Conservation (phyloP, 208 protist species). For the Trypanosoma boissoni region DNA sequence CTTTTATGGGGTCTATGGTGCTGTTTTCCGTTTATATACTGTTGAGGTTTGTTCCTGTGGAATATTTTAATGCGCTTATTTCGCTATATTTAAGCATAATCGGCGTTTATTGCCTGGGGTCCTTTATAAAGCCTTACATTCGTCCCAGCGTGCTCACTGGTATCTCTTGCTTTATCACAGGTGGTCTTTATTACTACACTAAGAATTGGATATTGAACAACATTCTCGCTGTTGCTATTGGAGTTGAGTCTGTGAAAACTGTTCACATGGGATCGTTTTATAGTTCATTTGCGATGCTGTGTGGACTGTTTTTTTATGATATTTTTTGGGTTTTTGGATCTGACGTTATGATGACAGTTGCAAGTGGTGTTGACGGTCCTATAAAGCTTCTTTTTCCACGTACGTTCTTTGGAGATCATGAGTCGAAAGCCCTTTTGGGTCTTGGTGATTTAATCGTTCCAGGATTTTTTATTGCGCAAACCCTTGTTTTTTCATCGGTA, state of each 20-base stretch:
- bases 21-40: constrained; percentile 78
- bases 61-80: constrained; percentile 66
- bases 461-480: constrained; percentile 93
- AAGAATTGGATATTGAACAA: constrained; percentile 95
- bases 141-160: constrained; percentile 71
- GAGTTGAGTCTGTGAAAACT: constrained; percentile 60
- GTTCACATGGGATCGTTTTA: constrained; percentile 56
- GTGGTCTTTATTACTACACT: constrained; percentile 57
- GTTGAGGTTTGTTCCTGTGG: constrained; percentile 75
- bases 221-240: constrained; percentile 91
- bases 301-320: constrained; percentile 96
- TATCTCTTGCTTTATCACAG: constrained; percentile 48
- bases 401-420: constrained; percentile 66
- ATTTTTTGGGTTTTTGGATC: constrained; percentile 98
- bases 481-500: constrained; percentile 89
- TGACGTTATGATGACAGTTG: constrained; percentile 95
- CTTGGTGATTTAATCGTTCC: constrained; percentile 97
- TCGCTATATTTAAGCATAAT: constrained; percentile 72
- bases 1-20: constrained; percentile 74
- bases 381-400: constrained; percentile 96
- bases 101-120: constrained; percentile 61
- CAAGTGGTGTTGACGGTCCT: constrained; percentile 93
- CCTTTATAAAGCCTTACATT: constrained; percentile 51
- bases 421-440: constrained; percentile 90
- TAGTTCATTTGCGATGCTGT: constrained; percentile 74